These are phyloP conservation scores for Galerina sulciceps DNA, from an alignment of 768 basidiomycete genomes.

Conservation along the genomic window DNA sequence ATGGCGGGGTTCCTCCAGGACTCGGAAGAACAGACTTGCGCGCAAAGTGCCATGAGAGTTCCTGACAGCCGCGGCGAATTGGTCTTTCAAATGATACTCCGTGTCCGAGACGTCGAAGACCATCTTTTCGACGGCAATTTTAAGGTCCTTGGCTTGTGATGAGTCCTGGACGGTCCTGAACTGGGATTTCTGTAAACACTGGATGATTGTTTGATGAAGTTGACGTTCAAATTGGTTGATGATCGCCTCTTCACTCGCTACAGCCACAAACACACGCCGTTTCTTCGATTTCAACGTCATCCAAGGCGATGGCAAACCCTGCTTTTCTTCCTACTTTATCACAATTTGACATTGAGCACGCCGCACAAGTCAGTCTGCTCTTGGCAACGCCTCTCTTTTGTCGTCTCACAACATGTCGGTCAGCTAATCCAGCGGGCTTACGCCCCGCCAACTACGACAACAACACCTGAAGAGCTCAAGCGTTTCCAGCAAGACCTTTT, in stretches of 20 bases:
- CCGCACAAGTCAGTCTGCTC: slow-evolving; percentile 55
- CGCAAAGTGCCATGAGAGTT: no score
- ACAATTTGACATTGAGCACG: slow-evolving; percentile 57
- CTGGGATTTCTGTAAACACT: no score
- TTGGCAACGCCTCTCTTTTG: slow-evolving; percentile 23
- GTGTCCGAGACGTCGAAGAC: no score
- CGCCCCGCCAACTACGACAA: slow-evolving; percentile 47
- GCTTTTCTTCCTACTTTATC: slow-evolving; percentile 58
- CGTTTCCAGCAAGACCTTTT: slow-evolving; percentile 74
- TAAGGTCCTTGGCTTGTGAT: no score
- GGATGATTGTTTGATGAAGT: no score
- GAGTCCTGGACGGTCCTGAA: no score
- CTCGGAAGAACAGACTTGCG: no score
- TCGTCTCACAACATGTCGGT: slow-evolving; percentile 22
- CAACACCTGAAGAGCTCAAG: slow-evolving; percentile 63
- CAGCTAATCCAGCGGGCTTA: slow-evolving; percentile 77
- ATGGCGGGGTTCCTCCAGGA: no score
- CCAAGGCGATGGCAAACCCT: slow-evolving; percentile 30
- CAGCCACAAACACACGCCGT: background rate
- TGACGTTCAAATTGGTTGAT: background rate
- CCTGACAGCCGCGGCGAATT: no score
- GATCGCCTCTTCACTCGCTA: background rate
- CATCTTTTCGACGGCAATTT: no score
- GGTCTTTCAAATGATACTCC: no score
- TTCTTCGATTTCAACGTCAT: background rate